phyloP scores from a whole-genome alignment of 176 grass and related monocot genomes.

The Luzula sylvatica region DNA sequence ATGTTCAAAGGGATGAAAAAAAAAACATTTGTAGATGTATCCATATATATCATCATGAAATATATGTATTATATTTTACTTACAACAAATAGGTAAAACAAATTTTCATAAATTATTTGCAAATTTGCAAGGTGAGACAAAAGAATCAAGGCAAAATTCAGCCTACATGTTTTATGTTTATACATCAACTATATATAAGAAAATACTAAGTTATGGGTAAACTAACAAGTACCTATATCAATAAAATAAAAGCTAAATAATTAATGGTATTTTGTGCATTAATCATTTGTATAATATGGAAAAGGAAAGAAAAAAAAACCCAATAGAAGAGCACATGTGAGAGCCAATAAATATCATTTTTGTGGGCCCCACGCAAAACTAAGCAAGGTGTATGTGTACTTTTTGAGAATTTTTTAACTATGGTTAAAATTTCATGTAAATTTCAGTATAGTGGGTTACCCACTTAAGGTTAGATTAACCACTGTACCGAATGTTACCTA shows the following conservation, averaged over 20 bases:
- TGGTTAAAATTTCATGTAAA: conserved; percentile 38
- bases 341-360: conserved; percentile 29
- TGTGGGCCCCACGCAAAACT: conserved; percentile 18
- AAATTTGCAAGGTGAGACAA: no score
- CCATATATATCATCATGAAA: no score
- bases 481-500: conserved; percentile 13
- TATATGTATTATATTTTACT: no score
- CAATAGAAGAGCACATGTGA: conserved; percentile 24
- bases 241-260: conserved; percentile 1
- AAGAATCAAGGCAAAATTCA: no score
- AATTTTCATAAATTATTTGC: no score
- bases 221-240: conserved; percentile 8
- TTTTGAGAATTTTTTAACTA: conserved; percentile 33
- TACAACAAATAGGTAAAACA: no score
- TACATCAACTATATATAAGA: conserved; percentile 18
- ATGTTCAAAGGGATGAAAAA: no score
- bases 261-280: conserved; percentile 21
- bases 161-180: not conserved
- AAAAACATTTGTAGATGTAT: no score
- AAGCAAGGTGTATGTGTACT: conserved; percentile 11
- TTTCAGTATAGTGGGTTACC: conserved; percentile 21
- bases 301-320: conserved; percentile 11
- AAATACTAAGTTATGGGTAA: conserved; percentile 8
- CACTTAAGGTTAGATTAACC: conserved; percentile 34
- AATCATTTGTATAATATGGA: not conserved